Conservation (phyloP, 139 green algal genomes). For the Chlorella vulgaris region DNA sequence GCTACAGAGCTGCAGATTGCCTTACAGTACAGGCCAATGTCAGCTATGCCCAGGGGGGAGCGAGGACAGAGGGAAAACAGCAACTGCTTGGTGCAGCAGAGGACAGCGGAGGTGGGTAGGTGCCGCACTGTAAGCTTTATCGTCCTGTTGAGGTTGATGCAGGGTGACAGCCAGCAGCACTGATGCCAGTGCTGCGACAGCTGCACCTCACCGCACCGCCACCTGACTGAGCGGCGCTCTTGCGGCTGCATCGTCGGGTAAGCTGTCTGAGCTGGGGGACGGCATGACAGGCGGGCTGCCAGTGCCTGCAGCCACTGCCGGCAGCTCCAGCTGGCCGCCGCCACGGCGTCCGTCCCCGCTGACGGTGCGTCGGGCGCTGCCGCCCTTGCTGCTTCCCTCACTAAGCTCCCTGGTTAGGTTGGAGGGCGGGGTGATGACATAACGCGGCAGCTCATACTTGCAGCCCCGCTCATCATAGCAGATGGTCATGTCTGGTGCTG, state of each 20-base stretch:
- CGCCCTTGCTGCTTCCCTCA: background rate
- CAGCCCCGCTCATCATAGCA: constrained; percentile 85
- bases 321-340: constrained; percentile 27
- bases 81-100: too few relatives aligned
- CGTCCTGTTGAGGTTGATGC: too few relatives aligned
- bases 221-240: constrained; percentile 17
- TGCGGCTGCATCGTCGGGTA: background rate
- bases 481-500: constrained; percentile 69
- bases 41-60: too few relatives aligned
- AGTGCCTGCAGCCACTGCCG: constrained; percentile 4
- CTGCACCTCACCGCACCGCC: constrained; percentile 23
- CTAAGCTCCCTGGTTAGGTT: constrained; percentile 38
- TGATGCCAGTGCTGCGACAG: too few relatives aligned
- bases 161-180: too few relatives aligned
- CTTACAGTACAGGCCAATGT: too few relatives aligned
- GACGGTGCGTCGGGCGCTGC: background rate
- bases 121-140: too few relatives aligned
- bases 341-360: background rate
- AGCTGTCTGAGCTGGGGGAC: background rate
- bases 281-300: background rate
- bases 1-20: too few relatives aligned
- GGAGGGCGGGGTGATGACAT: constrained; percentile 57
- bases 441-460: constrained; percentile 76
- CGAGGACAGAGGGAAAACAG: too few relatives aligned
- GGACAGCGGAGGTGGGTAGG: too few relatives aligned